A percentile compares a stretch with the other conserved stretches of the same genome.
Conservation (phyloP, 1,284 basidiomycete genomes). For the Calocybe gambosa region DNA sequence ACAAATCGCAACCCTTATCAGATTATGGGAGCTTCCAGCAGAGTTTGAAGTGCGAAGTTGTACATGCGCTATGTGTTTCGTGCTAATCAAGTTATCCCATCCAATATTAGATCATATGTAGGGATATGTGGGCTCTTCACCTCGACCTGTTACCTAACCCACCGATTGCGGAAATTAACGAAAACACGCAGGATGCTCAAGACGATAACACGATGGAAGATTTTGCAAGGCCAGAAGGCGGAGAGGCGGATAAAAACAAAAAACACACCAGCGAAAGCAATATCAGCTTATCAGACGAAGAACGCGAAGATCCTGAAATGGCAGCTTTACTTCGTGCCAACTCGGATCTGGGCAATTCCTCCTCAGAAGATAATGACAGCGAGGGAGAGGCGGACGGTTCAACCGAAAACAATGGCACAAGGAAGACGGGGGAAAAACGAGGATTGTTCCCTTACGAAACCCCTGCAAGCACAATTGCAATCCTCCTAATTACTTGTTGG, state of each 20-base stretch:
- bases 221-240: neutral
- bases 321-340: conserved; percentile 48
- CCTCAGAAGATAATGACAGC: conserved; percentile 33
- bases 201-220: conserved; percentile 9
- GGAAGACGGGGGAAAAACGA: conserved; percentile 11
- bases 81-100: conserved; percentile 8
- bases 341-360: conserved; percentile 41
- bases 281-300: conserved; percentile 22
- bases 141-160: conserved; percentile 58
- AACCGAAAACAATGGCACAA: conserved; percentile 9
- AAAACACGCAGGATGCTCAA: conserved; percentile 32
- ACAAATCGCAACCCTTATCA: conserved; percentile 60
- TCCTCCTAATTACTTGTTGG: conserved; percentile 74
- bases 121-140: conserved; percentile 79
- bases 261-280: conserved; percentile 20
- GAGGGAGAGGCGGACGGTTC: conserved; percentile 14
- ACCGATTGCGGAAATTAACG: conserved; percentile 54
- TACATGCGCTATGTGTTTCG: neutral
- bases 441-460: conserved; percentile 36
- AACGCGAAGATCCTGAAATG: conserved; percentile 38
- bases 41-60: conserved; percentile 66
- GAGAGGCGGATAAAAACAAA: conserved; percentile 1
- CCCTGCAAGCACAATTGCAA: conserved; percentile 54
- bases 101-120: conserved; percentile 55
- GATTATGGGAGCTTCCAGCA: conserved; percentile 66